Percentiles rank a stretch among this genome's conserved stretches.
Conservation (phyloP, 441 rosid species). For the Adansonia grandidieri region DNA sequence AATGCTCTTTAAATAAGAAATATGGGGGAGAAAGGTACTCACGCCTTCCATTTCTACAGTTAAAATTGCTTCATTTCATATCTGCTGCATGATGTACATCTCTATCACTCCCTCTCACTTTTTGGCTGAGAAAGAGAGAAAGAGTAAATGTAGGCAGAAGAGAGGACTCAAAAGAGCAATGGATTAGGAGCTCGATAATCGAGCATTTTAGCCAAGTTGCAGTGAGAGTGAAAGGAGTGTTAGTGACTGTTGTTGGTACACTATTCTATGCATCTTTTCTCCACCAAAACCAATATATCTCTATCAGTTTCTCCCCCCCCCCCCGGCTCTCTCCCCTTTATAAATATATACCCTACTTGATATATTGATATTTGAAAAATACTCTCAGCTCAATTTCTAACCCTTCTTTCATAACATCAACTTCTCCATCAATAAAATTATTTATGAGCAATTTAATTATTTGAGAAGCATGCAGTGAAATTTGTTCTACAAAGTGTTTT, state of each 20-base stretch:
- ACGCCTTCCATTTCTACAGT: slow-evolving; percentile 44
- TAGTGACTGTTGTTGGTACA: slow-evolving; percentile 33
- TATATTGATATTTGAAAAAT: too few relatives aligned
- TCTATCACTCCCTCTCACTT: slow-evolving; percentile 29
- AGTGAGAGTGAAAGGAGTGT: slow-evolving; percentile 20
- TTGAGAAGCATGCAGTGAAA: slow-evolving; percentile 10
- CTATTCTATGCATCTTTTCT: slow-evolving; percentile 34
- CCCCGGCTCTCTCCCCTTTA: not conserved
- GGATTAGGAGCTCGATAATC: slow-evolving; percentile 37
- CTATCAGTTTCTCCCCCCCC: not conserved
- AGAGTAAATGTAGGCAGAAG: slow-evolving; percentile 35
- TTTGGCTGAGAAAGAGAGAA: slow-evolving; percentile 25
- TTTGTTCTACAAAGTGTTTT: slow-evolving; percentile 2
- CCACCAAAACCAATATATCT: slow-evolving; percentile 16
- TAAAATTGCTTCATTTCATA: slow-evolving; percentile 40
- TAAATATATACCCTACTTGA: not conserved
- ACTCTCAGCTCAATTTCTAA: not conserved
- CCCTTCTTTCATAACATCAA: not conserved
- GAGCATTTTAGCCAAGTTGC: slow-evolving; percentile 30
- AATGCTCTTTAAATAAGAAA: slow-evolving; percentile 38
- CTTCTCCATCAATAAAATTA: not conserved
- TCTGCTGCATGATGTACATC: slow-evolving; percentile 33
- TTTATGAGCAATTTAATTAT: not conserved
- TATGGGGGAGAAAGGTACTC: slow-evolving; percentile 41
- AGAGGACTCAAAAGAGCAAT: slow-evolving; percentile 19